Percentiles rank a stretch among this genome's conserved stretches.
Evolutionary conservation across 345 rosid genomes (phyloP).

Genomic region (Salix caprea): DNA sequence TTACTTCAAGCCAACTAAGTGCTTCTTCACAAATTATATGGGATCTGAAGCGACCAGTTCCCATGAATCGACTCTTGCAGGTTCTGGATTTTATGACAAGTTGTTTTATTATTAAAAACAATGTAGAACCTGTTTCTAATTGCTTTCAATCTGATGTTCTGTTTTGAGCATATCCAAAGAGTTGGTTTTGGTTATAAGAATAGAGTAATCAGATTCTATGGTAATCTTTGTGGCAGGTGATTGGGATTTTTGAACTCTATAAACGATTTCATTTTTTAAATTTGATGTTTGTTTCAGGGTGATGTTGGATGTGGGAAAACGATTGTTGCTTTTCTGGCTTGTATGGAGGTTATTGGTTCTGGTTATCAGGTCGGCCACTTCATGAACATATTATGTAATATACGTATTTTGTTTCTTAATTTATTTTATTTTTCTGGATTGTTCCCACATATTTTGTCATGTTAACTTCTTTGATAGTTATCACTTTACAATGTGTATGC

Average conservation of each 20-base stretch:
- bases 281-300: slow-evolving; percentile 48
- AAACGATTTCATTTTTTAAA: slow-evolving; percentile 4
- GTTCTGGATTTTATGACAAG: slow-evolving; percentile 29
- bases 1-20: slow-evolving; percentile 80
- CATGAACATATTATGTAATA: slow-evolving; percentile 1
- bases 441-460: neutral
- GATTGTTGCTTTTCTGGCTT: slow-evolving; percentile 88
- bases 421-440: neutral
- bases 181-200: neutral
- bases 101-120: slow-evolving; percentile 9
- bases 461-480: neutral
- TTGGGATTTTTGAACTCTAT: neutral
- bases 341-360: slow-evolving; percentile 88
- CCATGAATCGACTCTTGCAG: slow-evolving; percentile 98
- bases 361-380: slow-evolving; percentile 79
- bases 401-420: neutral
- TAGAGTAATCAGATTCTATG: neutral
- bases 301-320: slow-evolving; percentile 99
- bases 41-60: slow-evolving; percentile 86
- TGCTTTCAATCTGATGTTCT: neutral
- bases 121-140: neutral
- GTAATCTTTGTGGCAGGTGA: neutral
- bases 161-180: neutral
- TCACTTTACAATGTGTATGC: neutral
- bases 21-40: slow-evolving; percentile 90